Conservation (phyloP, 2,329 filamentous ascomycete genomes). For the Fusarium armeniacum region DNA sequence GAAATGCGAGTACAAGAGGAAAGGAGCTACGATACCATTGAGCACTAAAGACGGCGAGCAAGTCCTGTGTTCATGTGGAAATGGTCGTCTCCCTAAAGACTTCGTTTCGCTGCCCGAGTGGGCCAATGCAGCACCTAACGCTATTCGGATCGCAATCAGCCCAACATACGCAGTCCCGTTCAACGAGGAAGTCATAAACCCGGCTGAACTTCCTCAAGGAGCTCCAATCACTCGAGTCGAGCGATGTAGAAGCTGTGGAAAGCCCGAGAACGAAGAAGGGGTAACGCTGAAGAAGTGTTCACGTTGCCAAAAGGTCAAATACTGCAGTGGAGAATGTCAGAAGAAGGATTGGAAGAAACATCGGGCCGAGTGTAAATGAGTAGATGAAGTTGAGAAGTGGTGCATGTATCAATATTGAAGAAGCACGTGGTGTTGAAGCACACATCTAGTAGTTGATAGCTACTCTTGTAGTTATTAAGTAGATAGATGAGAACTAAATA, state of each 20-base stretch:
- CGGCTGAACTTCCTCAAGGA: constrained; percentile 30
- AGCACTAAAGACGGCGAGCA: constrained; percentile 54
- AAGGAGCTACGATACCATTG: constrained; percentile 56
- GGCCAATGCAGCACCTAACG: constrained; percentile 58
- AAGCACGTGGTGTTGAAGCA: not conserved
- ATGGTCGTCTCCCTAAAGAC: constrained; percentile 57
- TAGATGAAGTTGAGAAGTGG: not conserved
- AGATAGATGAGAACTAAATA: not conserved
- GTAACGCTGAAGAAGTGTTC: constrained; percentile 60
- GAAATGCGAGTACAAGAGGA: constrained; percentile 60
- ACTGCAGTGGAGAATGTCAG: constrained; percentile 68
- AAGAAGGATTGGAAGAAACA: constrained; percentile 68
- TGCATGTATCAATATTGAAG: not conserved
- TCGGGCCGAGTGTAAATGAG: constrained; percentile 57
- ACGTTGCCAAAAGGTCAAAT: constrained; percentile 61
- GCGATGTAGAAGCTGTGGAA: constrained; percentile 57
- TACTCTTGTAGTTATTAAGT: not conserved
- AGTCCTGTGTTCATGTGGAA: constrained; percentile 63
- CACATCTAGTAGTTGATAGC: not conserved
- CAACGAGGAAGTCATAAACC: constrained; percentile 58
- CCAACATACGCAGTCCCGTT: constrained; percentile 63
- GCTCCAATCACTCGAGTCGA: constrained; percentile 30
- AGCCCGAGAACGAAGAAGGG: constrained; percentile 49
- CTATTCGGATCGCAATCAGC: constrained; percentile 71
- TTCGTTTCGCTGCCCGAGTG: constrained; percentile 61